Conservation (phyloP, 108 stramenopile genomes). For the Seminavis robusta region DNA sequence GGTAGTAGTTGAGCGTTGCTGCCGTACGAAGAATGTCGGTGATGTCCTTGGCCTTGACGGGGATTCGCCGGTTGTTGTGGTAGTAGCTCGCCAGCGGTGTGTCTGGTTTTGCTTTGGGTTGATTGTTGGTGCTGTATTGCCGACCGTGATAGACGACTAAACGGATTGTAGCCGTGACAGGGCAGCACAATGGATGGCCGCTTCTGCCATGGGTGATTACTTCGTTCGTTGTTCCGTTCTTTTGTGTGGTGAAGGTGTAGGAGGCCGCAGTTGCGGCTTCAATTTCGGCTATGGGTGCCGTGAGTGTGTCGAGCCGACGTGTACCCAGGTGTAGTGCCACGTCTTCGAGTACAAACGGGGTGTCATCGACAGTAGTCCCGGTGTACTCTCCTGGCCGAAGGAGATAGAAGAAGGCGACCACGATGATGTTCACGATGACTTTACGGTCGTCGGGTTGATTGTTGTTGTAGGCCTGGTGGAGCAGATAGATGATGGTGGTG, state of each 20-base stretch:
- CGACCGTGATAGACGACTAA: conserved; percentile 11
- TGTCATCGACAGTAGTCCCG: conserved; percentile 5
- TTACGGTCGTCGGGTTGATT: background rate
- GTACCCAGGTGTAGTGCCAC: conserved; percentile 17
- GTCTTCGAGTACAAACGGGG: conserved; percentile 15
- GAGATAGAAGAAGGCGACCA: conserved; percentile 49
- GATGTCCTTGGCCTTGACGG: conserved; percentile 4
- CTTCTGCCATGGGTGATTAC: conserved; percentile 29
- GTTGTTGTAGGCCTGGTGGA: background rate
- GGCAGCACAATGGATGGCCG: conserved; percentile 36
- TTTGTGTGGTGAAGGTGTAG: conserved; percentile 27
- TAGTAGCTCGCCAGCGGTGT: background rate
- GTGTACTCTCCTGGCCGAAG: conserved; percentile 40
- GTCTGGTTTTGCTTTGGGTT: background rate
- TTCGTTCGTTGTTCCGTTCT: conserved; percentile 33
- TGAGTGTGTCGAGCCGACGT: background rate
- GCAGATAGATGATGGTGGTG: background rate
- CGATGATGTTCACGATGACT: conserved; percentile 36
- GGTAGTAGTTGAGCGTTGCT: conserved; percentile 5
- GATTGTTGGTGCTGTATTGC: background rate
- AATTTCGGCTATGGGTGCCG: conserved; percentile 1
- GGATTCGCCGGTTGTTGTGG: background rate
- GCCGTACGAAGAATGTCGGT: conserved; percentile 1
- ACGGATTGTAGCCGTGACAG: conserved; percentile 22
- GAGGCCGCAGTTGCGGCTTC: conserved; percentile 9